Conservation (phyloP, 306 rosid genomes). For the Corylus americana region DNA sequence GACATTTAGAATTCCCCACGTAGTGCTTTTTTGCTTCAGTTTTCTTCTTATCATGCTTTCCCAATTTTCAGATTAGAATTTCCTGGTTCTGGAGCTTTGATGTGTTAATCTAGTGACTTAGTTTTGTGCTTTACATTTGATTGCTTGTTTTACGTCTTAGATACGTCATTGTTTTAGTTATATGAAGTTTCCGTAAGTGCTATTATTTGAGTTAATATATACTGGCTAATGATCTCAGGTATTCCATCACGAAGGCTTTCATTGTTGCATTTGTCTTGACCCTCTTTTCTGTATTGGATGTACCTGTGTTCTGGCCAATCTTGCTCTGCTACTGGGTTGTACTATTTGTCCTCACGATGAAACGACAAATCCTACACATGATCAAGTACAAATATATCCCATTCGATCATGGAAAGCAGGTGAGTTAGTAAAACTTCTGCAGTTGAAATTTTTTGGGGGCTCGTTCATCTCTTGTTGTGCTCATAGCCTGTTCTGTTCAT, state of each 20-base stretch:
- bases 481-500: not conserved
- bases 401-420: conserved; percentile 14
- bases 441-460: not conserved
- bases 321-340: conserved; percentile 23
- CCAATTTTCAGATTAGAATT: not conserved
- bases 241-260: conserved; percentile 23
- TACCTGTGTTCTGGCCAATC: conserved; percentile 26
- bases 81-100: not conserved
- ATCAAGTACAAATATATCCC: conserved; percentile 18
- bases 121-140: not conserved
- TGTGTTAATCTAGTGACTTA: not conserved
- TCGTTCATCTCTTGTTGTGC: not conserved
- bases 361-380: conserved; percentile 20
- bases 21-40: not conserved
- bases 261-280: conserved; percentile 19
- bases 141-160: not conserved
- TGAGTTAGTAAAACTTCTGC: not conserved
- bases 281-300: conserved; percentile 19
- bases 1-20: not conserved
- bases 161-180: not conserved
- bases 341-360: conserved; percentile 5
- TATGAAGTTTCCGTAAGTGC: not conserved
- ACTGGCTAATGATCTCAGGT: conserved; percentile 15
- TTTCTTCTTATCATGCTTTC: not conserved
- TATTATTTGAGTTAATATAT: not conserved